These are phyloP conservation scores for Amauroascus verrucosus DNA, from an alignment of 2,329 filamentous ascomycete genomes.

Conservation along the genomic window DNA sequence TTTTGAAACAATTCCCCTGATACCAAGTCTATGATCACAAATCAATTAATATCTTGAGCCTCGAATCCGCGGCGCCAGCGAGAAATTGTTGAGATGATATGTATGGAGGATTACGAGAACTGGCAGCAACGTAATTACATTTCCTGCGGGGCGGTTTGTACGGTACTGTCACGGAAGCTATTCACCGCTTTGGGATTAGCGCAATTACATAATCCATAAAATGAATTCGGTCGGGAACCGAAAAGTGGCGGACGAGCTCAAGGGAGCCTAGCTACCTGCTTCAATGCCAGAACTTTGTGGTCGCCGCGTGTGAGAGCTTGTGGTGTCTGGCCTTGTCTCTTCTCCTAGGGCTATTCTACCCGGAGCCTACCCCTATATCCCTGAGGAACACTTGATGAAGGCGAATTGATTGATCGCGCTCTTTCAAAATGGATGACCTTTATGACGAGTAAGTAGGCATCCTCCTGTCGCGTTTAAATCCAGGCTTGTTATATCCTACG, in stretches of 20 bases:
- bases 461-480: neutral
- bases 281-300: neutral
- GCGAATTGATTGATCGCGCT: neutral
- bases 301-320: neutral
- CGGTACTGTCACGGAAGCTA: neutral
- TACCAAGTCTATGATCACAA: neutral
- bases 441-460: slow-evolving; percentile 68
- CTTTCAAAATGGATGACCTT: slow-evolving; percentile 70
- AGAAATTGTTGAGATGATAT: neutral
- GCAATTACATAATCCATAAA: too few relatives aligned
- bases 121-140: neutral
- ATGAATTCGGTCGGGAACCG: neutral
- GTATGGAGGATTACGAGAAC: neutral
- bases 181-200: neutral
- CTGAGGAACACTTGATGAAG: neutral
- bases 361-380: neutral
- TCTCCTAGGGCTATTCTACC: too few relatives aligned
- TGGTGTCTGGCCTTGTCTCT: neutral
- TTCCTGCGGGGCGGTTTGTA: neutral
- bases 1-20: neutral
- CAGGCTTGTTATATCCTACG: slow-evolving; percentile 1
- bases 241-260: neutral
- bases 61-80: neutral
- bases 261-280: too few relatives aligned
- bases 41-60: neutral